A percentile compares a stretch with the other conserved stretches of the same genome.
phyloP scores from a whole-genome alignment of 148 eudicot species.

The Talinum fruticosum region DNA sequence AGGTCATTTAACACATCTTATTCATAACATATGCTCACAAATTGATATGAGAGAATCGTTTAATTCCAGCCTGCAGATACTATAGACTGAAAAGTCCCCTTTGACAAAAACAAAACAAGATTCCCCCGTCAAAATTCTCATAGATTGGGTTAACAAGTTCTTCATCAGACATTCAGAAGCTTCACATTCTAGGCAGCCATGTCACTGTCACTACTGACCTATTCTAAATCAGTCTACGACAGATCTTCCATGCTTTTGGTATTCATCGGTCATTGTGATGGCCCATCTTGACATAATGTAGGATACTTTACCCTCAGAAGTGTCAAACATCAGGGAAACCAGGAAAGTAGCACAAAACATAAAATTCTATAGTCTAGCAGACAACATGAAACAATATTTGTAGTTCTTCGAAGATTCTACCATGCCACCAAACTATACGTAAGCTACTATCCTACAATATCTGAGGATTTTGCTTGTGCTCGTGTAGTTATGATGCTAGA shows the following conservation, averaged over 20 bases:
- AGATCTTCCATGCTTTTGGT: neutral
- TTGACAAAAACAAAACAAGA: neutral
- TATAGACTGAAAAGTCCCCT: neutral
- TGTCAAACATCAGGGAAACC: neutral
- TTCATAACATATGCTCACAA: neutral
- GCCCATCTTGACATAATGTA: neutral
- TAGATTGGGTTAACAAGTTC: neutral
- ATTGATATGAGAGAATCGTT: neutral
- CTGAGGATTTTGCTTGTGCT: neutral
- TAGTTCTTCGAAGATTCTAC: neutral
- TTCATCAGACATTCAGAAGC: neutral
- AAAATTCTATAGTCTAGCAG: neutral
- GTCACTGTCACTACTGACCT: neutral
- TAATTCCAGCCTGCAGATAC: neutral
- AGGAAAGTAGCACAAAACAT: neutral
- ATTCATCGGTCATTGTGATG: neutral
- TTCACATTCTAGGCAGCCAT: neutral
- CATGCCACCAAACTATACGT: neutral
- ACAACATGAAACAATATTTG: neutral
- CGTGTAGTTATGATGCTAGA: conserved; percentile 2
- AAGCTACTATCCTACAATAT: neutral
- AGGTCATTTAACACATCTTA: neutral
- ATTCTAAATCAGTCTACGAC: neutral
- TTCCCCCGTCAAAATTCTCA: neutral
- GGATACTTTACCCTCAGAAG: neutral